Evolutionary conservation across 768 basidiomycete species (phyloP).

Genomic region (Epithele typhae): DNA sequence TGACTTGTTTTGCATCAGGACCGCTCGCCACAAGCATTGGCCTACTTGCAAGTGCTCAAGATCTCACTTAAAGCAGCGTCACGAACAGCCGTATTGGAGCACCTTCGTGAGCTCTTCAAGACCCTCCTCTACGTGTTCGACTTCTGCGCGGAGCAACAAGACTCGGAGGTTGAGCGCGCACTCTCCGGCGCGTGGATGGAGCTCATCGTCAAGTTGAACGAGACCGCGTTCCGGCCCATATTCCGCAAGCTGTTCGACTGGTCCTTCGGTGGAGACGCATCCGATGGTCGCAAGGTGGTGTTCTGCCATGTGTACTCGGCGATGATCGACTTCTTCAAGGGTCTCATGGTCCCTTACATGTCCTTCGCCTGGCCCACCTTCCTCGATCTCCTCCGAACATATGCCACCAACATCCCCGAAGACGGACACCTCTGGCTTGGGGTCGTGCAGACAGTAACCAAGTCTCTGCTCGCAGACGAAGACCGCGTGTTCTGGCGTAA

Average conservation of each 20-base stretch:
- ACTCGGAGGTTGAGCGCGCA: conserved; percentile 34
- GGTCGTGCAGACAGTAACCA: conserved; percentile 55
- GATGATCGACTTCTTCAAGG: conserved; percentile 88
- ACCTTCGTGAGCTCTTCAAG: conserved; percentile 66
- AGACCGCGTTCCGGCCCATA: conserved; percentile 83
- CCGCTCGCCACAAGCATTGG: conserved; percentile 19
- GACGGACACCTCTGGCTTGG: conserved; percentile 57
- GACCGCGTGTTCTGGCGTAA: conserved; percentile 85
- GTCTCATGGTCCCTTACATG: conserved; percentile 91
- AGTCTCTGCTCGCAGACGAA: conserved; percentile 75
- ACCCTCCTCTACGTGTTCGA: conserved; percentile 80
- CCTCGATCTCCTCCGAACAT: conserved; percentile 54
- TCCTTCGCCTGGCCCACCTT: conserved; percentile 68
- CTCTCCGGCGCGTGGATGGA: conserved; percentile 78
- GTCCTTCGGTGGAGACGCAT: conserved; percentile 52
- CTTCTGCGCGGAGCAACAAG: conserved; percentile 21
- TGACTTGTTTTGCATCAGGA: conserved; percentile 3
- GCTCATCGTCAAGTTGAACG: conserved; percentile 89
- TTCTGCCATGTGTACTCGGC: conserved; percentile 73
- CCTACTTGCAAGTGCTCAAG: conserved; percentile 69
- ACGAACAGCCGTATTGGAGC: conserved; percentile 58
- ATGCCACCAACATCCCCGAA: conserved; percentile 28
- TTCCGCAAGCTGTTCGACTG: conserved; percentile 93
- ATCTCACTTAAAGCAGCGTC: conserved; percentile 60
- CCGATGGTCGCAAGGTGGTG: conserved; percentile 51